A percentile compares a stretch with the other conserved stretches of the same genome.
phyloP scores from a whole-genome alignment of 176 grass and related monocot genomes.

The maize (Zea mays) region DNA sequence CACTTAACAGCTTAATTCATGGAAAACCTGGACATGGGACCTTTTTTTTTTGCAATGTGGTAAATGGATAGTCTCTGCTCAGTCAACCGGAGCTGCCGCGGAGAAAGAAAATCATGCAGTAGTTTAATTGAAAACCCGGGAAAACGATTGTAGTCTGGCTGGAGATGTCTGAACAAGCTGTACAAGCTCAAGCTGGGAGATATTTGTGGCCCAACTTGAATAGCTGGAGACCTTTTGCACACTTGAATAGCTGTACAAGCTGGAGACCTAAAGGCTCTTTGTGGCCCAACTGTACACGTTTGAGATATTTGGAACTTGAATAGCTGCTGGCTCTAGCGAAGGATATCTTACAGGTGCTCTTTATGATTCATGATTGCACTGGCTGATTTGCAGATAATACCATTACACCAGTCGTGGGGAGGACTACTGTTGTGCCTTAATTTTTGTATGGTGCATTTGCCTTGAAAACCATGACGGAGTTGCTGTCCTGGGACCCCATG shows the following conservation, averaged over 20 bases:
- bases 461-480: conserved; percentile 21
- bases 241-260: conserved; percentile 18
- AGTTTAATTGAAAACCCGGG: conserved; percentile 15
- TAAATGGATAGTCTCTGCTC: conserved; percentile 15
- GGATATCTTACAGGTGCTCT: conserved; percentile 21
- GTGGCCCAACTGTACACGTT: neutral
- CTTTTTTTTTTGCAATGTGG: neutral
- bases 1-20: conserved; percentile 15
- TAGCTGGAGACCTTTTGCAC: too few relatives aligned
- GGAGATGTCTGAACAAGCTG: conserved; percentile 4
- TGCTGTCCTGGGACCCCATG: neutral
- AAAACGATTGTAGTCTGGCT: neutral
- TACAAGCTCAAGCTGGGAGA: conserved; percentile 34
- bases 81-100: conserved; percentile 18
- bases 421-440: conserved; percentile 21
- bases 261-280: too few relatives aligned
- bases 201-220: neutral
- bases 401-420: conserved; percentile 27
- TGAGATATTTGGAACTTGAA: neutral
- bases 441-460: neutral
- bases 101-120: neutral
- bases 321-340: conserved; percentile 17
- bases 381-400: conserved; percentile 9
- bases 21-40: conserved; percentile 1
- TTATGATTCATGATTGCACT: neutral